Base-by-base conservation (phyloP, 352 stramenopile species). In the Phytophthora uliginosa region DNA sequence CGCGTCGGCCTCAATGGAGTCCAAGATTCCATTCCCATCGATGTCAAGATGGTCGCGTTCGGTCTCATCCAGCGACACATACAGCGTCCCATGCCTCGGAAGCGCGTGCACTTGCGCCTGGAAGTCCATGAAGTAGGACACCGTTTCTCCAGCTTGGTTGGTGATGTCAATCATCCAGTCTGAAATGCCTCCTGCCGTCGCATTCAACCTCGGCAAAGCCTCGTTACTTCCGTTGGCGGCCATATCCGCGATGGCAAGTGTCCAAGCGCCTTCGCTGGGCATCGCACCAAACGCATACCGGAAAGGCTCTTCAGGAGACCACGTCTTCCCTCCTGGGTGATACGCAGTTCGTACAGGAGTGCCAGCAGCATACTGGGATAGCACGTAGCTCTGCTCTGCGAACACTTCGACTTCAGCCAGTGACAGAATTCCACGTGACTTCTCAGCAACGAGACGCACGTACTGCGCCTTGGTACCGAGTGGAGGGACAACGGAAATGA, bases 331-430 rank as follows among this genome's bases (percentile, higher is more conserved):
- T 4, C 77, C 76, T 38, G 85, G 84, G 18, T 86, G 78, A 45
- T 74, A 91, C 45, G 73, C 59, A 7, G 84, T 80, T 18, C 78
- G 45, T 1, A 97, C 71, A 0, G 85, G 84, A 20, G 78, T 86
- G 10, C 88, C 88, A 8, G 84, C 81, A 18, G 60, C 45, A 50
- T 95, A 95, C 51, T 83, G 69, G 0, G 85, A 93, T 47, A 95
- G 63, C 24, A 88, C 54, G 31, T 92, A 80, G 24, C 70, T 81
- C 7, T 81, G 72, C 57, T 91, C 79, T 1, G 67, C 57, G 47
- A 91, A 96, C 20, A 95, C 81, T 67, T 96, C 74, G 7, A 96
- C 86, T 66, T 96, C 90, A 18, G 87, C 84, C 12, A 96, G 66
- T 5, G 84, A 92, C 33, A 96, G 67, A 7, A 77, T 62, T 0